Evolutionary conservation across 2,329 filamentous ascomycete genomes (phyloP), one percentile per base, ranked within the genome.

Genomic region (Colletotrichum sp.): DNA sequence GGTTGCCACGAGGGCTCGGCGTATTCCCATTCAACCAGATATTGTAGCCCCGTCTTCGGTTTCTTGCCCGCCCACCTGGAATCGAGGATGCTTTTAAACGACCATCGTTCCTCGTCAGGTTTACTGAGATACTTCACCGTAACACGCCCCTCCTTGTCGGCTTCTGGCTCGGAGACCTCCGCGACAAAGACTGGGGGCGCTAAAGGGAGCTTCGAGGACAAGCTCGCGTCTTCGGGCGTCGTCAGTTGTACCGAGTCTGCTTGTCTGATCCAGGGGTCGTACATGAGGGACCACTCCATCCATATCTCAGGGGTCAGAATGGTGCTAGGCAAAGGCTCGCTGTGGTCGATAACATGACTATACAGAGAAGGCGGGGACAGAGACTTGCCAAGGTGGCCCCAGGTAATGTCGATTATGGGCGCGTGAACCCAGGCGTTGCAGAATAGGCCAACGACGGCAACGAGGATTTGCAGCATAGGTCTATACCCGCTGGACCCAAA

Each of bases 1-100:
- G 73, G 73, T 57, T 76, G 73, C 73, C 73, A 76, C 22, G 73
- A 64, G n/a, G 70, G 64, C 25, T 76, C 57, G 4, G 73, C 73
- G n/a, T 73, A 73, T 32, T 73, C 64, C 73, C 73, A 73, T n/a
- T 73, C 73, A 9, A 76, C 44, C 16, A 76, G 57, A 30, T 73
- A 76, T 30, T 69, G 55, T 32, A 76, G 55, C 15, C 73, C 64
- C 9, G 73, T 73, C 32, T 39, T 57, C 13, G 70, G 55, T n/a
- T 15, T 64, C 32, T 69, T 76, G 4, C 73, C 73, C 15, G 44
- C n/a, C 57, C 70, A 73, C 9, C 34, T 68, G 19, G 73, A 76
- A 29, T 76, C 69, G 13, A 76, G 57, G 13, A 76, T 72, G 15
- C 63, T 13, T 25, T 29, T 72, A n/a, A 76, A 76, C 2, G 70